Evolutionary conservation across 2,329 filamentous ascomycete genomes (phyloP), one percentile per base, ranked within the genome.

Genomic region (Fusarium proliferatum): DNA sequence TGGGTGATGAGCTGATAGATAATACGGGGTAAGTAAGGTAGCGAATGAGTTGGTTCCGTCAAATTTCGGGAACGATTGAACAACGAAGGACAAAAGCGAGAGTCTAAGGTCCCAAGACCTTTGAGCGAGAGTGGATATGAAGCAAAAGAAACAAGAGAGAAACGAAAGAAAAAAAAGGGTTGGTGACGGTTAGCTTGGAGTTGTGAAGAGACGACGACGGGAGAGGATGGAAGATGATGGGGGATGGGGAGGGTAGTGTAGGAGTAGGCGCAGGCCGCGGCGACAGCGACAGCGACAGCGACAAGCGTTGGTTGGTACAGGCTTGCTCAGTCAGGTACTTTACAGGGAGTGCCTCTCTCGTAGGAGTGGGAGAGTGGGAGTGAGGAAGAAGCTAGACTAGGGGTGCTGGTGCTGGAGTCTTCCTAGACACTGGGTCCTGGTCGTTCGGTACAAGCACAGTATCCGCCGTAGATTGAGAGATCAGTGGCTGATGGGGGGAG

Each of bases 161-260:
- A 43, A 61, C 34, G 60, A 69, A 52, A 64, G 65, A 67, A 62
- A 56, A 56, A 42, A 43, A 72, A 65, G 53, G 46, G 38, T 56
- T 58, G 63, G 49, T 59, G 59, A 73, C 56, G 57, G 57, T 63
- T 65, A 63, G 48, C 39, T 71, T 72, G 59, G 74, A 69, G 65
- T 67, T 72, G 66, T 61, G 63, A 74, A 66, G 63, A 71, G 65
- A 72, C 46, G 33, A 72, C 49, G 43, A 57, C 52, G 48, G 30
- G 65, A 65, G 62, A 70, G 33, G 55, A 59, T 71, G 55, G 52
- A 61, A 66, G 38, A 57, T 28, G 58, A 61, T 65, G 56, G 69
- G 73, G 64, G 73, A 67, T 64, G 71, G 64, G 61, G 55, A 75
- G 64, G 73, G 71, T 69, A 68, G 72, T 70, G 66, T 74, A 75